Base-by-base conservation (phyloP, 441 rosid genomes). In the Adansonia madagascariensis region DNA sequence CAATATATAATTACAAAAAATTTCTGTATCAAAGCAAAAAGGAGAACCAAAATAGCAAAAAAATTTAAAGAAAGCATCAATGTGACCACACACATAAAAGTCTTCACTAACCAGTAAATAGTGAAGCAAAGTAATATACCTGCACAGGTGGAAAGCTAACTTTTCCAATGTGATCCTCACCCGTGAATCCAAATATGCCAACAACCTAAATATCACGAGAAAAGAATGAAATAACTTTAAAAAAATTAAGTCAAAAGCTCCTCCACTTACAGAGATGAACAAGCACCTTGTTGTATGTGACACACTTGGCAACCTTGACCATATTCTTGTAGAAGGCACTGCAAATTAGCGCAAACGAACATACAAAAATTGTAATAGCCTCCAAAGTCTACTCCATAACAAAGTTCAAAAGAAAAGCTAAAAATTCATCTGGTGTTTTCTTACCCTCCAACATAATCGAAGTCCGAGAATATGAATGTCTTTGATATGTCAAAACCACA, bases 161-260 rank as follows among this genome's bases (percentile, higher is more conserved):
- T 89, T 95, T 95, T 62, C 94, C 99, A 53, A 94, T 95, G 80
- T 88, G 91, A 87, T 92, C 98, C 91, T 95, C 99, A 60, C 98
- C 97, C 1, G 81, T 82, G 83, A 95, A 95, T 80, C 98, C 98
- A 86, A 95, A 95, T 79, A 94, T 94, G 79, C 97, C 97, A 44
- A 86, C 88, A 80, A 84, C 98, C 97, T 92, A 84, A 10, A 64
- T 67, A 81, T 73, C 31, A 76, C 35, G 60, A 59, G 44, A 74
- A 65, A 77, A 4, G 56, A 41, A 31, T 75, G 35, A 27, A 1
- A 27, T 27, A 27, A 27, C 35, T 31, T 15, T 66, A 10, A 15
- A 69, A 56, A 68, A 66, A 46, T 73, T 3, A 62, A 71, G 63
- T 70, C 39, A 63, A 43, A 20, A 44, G 46, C 60, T 22, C 59